phyloP scores from a whole-genome alignment of 2,329 filamentous ascomycete species.

The Aspergillus sp. region DNA sequence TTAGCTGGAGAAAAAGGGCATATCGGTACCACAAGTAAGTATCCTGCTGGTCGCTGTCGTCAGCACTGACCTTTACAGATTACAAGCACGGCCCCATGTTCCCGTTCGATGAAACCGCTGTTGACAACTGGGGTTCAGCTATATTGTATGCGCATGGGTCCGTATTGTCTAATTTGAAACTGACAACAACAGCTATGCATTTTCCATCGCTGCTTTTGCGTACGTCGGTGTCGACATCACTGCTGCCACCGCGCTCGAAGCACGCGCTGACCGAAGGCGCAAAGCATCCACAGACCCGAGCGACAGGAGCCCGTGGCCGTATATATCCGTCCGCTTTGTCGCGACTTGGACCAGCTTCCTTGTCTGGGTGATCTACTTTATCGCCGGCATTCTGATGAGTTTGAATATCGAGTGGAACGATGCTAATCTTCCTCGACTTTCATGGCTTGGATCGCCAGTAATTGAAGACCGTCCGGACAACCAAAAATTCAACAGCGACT shows the following conservation, averaged over 20 bases:
- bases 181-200: slow-evolving; percentile 21
- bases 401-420: slow-evolving; percentile 26
- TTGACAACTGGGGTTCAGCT: slow-evolving; percentile 23
- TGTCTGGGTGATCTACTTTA: slow-evolving; percentile 25
- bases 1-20: slow-evolving; percentile 2
- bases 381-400: slow-evolving; percentile 25
- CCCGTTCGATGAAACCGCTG: slow-evolving; percentile 22
- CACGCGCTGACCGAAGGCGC: slow-evolving; percentile 17
- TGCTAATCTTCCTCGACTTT: slow-evolving; percentile 18
- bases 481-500: slow-evolving; percentile 8
- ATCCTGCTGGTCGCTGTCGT: neutral
- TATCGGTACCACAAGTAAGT: slow-evolving; percentile 17
- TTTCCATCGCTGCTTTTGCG: slow-evolving; percentile 32
- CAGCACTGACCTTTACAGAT: slow-evolving; percentile 5
- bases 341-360: slow-evolving; percentile 32
- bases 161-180: no score
- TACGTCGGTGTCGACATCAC: slow-evolving; percentile 36
- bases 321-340: slow-evolving; percentile 25
- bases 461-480: neutral
- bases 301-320: slow-evolving; percentile 3
- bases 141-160: slow-evolving; percentile 22
- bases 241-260: slow-evolving; percentile 36
- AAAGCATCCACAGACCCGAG: neutral
- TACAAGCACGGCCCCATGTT: slow-evolving; percentile 15
- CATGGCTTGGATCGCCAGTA: slow-evolving; percentile 17